Percentiles rank a stretch among this genome's conserved stretches.
Conservation (phyloP, 2,329 filamentous ascomycete genomes). For the Xylaria sp. region DNA sequence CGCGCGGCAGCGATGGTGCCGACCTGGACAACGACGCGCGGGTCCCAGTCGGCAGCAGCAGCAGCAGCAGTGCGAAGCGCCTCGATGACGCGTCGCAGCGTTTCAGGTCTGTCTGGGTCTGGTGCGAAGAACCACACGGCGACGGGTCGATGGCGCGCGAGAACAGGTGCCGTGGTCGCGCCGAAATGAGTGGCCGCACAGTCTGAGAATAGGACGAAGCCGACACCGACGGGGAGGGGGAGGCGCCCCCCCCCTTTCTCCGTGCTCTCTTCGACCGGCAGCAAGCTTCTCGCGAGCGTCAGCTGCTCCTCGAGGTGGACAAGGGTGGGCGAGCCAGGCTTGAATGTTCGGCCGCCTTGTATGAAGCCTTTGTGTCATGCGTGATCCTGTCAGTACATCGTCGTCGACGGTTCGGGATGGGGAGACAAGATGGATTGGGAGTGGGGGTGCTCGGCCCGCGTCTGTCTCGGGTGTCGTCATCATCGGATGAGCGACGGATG, state of each 20-base stretch:
- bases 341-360: constrained; percentile 49
- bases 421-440: neutral
- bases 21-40: constrained; percentile 62
- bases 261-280: neutral
- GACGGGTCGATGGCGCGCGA: constrained; percentile 63
- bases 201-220: constrained; percentile 68
- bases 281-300: constrained; percentile 18
- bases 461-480: neutral
- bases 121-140: constrained; percentile 77
- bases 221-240: constrained; percentile 65
- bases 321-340: constrained; percentile 45
- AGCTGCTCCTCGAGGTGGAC: constrained; percentile 49
- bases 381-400: neutral
- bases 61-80: constrained; percentile 27
- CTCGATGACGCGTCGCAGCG: constrained; percentile 39
- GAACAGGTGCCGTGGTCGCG: constrained; percentile 59
- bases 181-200: constrained; percentile 52
- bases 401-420: neutral
- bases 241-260: constrained; percentile 11
- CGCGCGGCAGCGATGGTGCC: constrained; percentile 60
- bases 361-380: constrained; percentile 46
- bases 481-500: neutral
- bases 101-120: constrained; percentile 46
- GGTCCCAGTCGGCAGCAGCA: constrained; percentile 32
- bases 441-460: neutral